A percentile compares a stretch with the other conserved stretches of the same genome.
Evolutionary conservation across 1,139 yeast species (phyloP).

Genomic region (Blastobotrys indianensis): DNA sequence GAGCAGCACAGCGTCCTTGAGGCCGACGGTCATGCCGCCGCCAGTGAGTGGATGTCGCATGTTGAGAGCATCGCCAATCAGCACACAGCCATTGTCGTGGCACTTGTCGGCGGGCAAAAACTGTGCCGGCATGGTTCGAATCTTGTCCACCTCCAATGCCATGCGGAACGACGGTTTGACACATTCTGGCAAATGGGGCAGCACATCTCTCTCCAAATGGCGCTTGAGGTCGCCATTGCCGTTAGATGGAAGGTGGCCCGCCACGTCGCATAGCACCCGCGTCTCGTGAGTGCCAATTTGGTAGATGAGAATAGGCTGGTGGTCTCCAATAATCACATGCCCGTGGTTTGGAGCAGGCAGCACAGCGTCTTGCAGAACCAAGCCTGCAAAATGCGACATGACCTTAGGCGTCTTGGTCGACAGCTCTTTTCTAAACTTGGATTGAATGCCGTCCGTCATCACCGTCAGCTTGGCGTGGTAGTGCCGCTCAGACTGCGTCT

Average conservation of each 20-base stretch:
- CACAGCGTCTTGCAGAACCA: constrained; percentile 63
- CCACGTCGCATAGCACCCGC: constrained; percentile 83
- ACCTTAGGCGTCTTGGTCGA: constrained; percentile 55
- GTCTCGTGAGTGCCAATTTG: constrained; percentile 81
- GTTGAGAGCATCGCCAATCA: constrained; percentile 90
- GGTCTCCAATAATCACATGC: constrained; percentile 80
- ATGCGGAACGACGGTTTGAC: constrained; percentile 60
- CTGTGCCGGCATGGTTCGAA: constrained; percentile 92
- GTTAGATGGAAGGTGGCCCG: constrained; percentile 70
- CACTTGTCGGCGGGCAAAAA: constrained; percentile 70
- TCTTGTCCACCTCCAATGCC: constrained; percentile 50
- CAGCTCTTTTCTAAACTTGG: constrained; percentile 79
- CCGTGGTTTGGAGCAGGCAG: constrained; percentile 76
- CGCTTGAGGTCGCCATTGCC: constrained; percentile 51
- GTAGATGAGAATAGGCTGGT: constrained; percentile 82
- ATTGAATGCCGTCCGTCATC: constrained; percentile 90
- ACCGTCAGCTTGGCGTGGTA: constrained; percentile 62
- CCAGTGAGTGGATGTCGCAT: constrained; percentile 99
- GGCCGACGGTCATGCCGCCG: constrained; percentile 98
- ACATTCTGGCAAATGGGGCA: constrained; percentile 61
- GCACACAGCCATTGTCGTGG: constrained; percentile 66
- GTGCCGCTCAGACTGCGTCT: constrained; percentile 23
- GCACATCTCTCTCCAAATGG: constrained; percentile 55
- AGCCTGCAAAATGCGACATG: constrained; percentile 82
- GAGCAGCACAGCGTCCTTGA: constrained; percentile 74